Evolutionary conservation across 768 basidiomycete genomes (phyloP).

Genomic region (Boletus rex-veris): DNA sequence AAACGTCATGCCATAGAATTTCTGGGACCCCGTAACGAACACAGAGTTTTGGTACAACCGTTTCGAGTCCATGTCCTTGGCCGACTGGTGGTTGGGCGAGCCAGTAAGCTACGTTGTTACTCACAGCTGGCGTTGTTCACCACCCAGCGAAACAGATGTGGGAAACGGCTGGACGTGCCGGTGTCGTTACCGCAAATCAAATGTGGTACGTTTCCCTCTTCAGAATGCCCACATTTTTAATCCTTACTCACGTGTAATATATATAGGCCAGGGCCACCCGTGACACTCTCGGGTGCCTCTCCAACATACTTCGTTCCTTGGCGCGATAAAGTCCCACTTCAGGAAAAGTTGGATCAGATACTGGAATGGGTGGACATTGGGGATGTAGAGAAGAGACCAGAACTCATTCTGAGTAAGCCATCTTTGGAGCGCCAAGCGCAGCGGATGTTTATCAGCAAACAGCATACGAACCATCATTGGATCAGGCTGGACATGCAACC

Average conservation of each 20-base stretch:
- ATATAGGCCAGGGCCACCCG: conserved; percentile 77
- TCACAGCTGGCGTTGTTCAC: neutral
- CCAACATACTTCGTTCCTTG: conserved; percentile 80
- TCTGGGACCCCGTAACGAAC: conserved; percentile 70
- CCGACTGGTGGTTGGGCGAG: conserved; percentile 86
- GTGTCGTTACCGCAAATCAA: conserved; percentile 74
- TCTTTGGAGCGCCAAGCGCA: neutral
- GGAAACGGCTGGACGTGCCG: conserved; percentile 78
- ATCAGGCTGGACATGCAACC: conserved; percentile 76
- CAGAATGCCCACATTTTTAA: neutral
- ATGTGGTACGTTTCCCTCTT: conserved; percentile 69
- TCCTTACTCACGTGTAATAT: neutral
- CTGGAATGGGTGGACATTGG: conserved; percentile 81
- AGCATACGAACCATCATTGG: conserved; percentile 84
- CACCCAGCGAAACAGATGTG: conserved; percentile 60
- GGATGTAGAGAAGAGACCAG: conserved; percentile 58
- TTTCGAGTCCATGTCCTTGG: conserved; percentile 56
- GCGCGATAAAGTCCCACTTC: conserved; percentile 54
- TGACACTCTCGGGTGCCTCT: conserved; percentile 57
- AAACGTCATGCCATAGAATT: conserved; percentile 51
- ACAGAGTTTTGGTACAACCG: conserved; percentile 72
- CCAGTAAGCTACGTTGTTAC: conserved; percentile 53
- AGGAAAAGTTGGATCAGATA: conserved; percentile 73
- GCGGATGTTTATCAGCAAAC: neutral
- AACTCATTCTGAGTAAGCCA: conserved; percentile 66